These are phyloP conservation scores for Cordyceps farinosa DNA, from an alignment of 2,329 filamentous ascomycete species.

Conservation along the genomic window DNA sequence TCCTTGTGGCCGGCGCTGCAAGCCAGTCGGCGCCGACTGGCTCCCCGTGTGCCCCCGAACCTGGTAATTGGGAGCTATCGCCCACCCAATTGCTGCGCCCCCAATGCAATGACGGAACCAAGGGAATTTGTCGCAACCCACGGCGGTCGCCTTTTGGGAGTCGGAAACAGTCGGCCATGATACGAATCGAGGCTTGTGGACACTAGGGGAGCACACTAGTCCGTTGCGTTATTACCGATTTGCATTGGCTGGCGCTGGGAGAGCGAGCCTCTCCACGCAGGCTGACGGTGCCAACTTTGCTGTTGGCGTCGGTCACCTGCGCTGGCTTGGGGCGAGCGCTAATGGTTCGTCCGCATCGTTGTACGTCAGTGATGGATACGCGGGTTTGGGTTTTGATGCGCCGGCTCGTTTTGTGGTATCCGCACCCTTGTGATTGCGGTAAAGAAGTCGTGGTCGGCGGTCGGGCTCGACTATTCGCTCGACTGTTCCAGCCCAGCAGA, in stretches of 20 bases:
- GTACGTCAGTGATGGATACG: background rate
- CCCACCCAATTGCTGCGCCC: conserved; percentile 8
- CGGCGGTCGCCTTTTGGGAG: background rate
- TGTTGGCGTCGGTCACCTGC: conserved; percentile 1
- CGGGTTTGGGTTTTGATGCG: background rate
- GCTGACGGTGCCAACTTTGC: conserved; percentile 3
- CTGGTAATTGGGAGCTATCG: background rate
- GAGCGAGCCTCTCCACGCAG: background rate
- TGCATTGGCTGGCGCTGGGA: background rate
- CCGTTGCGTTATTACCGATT: background rate
- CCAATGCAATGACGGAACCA: background rate
- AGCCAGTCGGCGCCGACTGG: background rate
- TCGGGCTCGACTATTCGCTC: background rate
- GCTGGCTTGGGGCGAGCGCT: conserved; percentile 11
- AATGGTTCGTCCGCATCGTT: background rate
- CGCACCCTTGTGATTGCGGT: background rate
- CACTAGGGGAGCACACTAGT: background rate
- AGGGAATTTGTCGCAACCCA: background rate
- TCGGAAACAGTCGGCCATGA: conserved; percentile 4
- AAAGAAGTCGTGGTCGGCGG: background rate
- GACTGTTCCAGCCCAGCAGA: background rate
- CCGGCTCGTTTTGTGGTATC: background rate
- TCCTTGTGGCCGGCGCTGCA: background rate
- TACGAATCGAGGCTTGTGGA: background rate
- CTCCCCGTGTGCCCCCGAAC: background rate